Evolutionary conservation across 768 basidiomycete genomes (phyloP).

Genomic region (Russula sp.): DNA sequence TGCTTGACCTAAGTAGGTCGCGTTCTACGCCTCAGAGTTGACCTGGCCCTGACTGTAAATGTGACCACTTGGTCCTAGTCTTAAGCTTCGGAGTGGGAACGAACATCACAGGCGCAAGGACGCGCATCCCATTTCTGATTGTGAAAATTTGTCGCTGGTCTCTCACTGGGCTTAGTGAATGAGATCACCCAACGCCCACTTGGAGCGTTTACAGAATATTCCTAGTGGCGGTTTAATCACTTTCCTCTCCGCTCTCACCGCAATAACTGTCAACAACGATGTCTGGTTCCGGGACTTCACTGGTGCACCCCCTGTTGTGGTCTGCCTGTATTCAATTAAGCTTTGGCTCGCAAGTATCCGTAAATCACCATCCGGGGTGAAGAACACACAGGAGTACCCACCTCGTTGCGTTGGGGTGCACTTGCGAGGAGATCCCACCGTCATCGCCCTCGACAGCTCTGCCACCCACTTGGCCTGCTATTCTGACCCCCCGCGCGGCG

Average conservation of each 20-base stretch:
- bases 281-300: slow-evolving; percentile 25
- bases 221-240: slow-evolving; percentile 17
- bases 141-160: slow-evolving; percentile 20
- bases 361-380: neutral
- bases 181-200: neutral
- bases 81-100: slow-evolving; percentile 13
- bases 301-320: slow-evolving; percentile 17
- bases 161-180: slow-evolving; percentile 19
- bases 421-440: slow-evolving; percentile 20
- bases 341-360: slow-evolving; percentile 8
- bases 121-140: slow-evolving; percentile 8
- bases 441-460: slow-evolving; percentile 18
- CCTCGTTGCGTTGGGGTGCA: slow-evolving; percentile 18
- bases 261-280: slow-evolving; percentile 19
- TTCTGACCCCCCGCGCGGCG: neutral
- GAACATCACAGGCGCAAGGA: neutral
- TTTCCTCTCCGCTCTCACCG: slow-evolving; percentile 11
- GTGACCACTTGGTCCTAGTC: slow-evolving; percentile 3
- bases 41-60: neutral
- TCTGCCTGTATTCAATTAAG: slow-evolving; percentile 7
- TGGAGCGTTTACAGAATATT: neutral
- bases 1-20: slow-evolving; percentile 19
- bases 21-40: neutral
- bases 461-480: slow-evolving; percentile 15
- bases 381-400: neutral